phyloP scores from a whole-genome alignment of 768 basidiomycete species.

The Hysterangium stoloniferum region DNA sequence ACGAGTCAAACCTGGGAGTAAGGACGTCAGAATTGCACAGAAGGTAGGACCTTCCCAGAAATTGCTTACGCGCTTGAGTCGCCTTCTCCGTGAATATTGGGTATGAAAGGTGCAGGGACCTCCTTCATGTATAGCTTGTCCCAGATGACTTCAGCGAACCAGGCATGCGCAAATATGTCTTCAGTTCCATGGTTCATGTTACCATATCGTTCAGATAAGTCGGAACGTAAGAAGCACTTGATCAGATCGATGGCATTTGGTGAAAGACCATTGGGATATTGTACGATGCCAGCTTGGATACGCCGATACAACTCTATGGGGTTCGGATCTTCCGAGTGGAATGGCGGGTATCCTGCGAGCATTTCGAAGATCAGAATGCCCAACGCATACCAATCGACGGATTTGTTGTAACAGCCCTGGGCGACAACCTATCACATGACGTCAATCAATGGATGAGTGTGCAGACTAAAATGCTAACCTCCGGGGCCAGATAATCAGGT shows the following conservation, averaged over 20 bases:
- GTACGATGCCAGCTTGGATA: constrained; percentile 73
- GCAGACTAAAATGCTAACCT: constrained; percentile 38
- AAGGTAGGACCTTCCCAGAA: background rate
- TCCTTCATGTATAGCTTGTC: constrained; percentile 69
- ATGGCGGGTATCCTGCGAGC: constrained; percentile 93
- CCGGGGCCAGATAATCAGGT: constrained; percentile 95
- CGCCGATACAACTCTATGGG: constrained; percentile 88
- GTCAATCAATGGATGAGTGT: constrained; percentile 19
- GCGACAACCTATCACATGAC: constrained; percentile 50
- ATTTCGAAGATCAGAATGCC: constrained; percentile 97
- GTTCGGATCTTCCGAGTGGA: constrained; percentile 80
- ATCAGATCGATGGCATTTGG: constrained; percentile 82
- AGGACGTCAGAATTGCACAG: background rate
- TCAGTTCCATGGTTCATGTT: constrained; percentile 83
- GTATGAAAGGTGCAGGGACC: constrained; percentile 92
- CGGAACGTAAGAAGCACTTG: constrained; percentile 80
- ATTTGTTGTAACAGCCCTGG: constrained; percentile 86
- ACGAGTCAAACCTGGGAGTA: constrained; percentile 57
- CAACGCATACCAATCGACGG: constrained; percentile 97
- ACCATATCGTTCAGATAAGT: constrained; percentile 83
- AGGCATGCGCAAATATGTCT: constrained; percentile 88
- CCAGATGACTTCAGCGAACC: constrained; percentile 96
- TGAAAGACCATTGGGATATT: constrained; percentile 71
- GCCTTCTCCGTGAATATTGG: constrained; percentile 85
- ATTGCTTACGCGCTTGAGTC: constrained; percentile 84